Base-by-base conservation (phyloP, 1,139 yeast species). In the Ogataea hybrid region DNA sequence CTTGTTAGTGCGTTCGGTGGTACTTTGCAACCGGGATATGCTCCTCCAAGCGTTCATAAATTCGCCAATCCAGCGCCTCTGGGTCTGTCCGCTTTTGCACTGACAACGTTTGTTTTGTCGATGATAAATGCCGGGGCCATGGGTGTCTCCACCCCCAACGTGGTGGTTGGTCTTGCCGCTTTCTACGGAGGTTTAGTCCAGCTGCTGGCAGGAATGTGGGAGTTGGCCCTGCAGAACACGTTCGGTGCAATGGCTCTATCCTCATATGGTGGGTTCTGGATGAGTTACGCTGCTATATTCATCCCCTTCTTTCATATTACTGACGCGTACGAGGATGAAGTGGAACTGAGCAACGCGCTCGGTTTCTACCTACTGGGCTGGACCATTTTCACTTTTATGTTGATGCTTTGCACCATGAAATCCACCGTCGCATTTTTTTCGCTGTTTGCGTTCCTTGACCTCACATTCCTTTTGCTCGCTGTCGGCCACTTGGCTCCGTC, bases 231-330 rank as follows among this genome's bases (percentile, higher is more conserved):
- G 32, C 95, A 89, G 57, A 87, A 88, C 69, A 81, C 96, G 42
- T 89, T 88, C 70, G 96, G 95, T 79, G 96, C 88, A 47, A 77
- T 86, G 41, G 95, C 95, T 3, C 73, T 88, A 47, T 67, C 83
- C 18, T 83, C 94, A 6, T 89, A 71, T 60, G 96, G 95, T 48
- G 95, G 92, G 1, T 89, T 88, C 66, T 89, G 97, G 97, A 72
- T 86, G 63, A 71, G 90, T 32, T 77, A 63, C 52, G 84, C 77
- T 65, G 90, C 92, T 21, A 74, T 89, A 47, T 70, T 77, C 49
- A 78, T 82, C 43, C 79, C 82, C 28, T 73, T 84, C 58, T 89
- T 89, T 64, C 90, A 92, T 36, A 84, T 89, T 49, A 67, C 70
- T 4, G 81, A 76, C 53, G 60, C 60, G 9, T 73, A 65, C 28